Percentiles rank a stretch among this genome's conserved stretches.
Conservation (phyloP, 2,329 filamentous ascomycete genomes). For the Laburnicola sp. region DNA sequence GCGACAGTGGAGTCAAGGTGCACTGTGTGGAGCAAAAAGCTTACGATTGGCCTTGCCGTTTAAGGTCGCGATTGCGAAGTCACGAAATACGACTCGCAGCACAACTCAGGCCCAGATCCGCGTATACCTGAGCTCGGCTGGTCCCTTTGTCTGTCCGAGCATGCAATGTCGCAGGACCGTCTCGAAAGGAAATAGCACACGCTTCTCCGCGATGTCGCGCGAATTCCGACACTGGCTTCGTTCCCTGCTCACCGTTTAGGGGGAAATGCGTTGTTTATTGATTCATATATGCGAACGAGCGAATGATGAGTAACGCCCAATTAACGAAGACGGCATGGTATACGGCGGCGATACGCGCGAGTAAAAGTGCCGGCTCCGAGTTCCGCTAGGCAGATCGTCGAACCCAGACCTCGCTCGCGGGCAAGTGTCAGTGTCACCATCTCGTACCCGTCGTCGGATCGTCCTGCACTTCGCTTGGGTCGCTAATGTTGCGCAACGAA, state of each 20-base stretch:
- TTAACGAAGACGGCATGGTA: not conserved
- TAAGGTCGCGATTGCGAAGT: constrained; percentile 5
- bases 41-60: constrained; percentile 9
- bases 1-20: not conserved
- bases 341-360: constrained; percentile 1
- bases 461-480: constrained; percentile 1
- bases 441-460: not conserved
- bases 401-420: not conserved
- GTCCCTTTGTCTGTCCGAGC: not conserved
- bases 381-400: constrained; percentile 2
- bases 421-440: not conserved
- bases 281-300: not conserved
- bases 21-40: not conserved
- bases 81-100: not conserved
- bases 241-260: constrained; percentile 4
- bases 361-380: not conserved
- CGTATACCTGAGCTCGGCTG: not conserved
- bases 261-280: not conserved
- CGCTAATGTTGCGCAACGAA: constrained; percentile 2
- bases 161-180: not conserved
- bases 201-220: not conserved
- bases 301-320: not conserved
- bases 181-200: not conserved
- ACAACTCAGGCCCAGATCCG: not conserved
- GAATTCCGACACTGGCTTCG: not conserved